Evolutionary conservation across 2,329 filamentous ascomycete species (phyloP).

Genomic region (Clathrospora elynae): DNA sequence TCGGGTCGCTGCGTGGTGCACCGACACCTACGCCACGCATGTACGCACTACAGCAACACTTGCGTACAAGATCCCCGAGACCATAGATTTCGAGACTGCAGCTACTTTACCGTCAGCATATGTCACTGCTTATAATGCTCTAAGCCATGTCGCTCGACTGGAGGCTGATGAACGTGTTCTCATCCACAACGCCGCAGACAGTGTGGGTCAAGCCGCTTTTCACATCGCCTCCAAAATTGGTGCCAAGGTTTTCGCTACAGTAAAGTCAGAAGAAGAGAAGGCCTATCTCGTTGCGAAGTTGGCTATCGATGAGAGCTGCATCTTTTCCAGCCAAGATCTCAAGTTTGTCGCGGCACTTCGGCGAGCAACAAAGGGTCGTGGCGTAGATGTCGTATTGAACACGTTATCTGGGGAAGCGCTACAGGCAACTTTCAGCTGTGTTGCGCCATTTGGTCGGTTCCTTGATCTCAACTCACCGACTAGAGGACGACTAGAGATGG

Average conservation of each 20-base stretch:
- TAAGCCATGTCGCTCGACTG: slow-evolving; percentile 21
- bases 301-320: slow-evolving; percentile 22
- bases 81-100: slow-evolving; percentile 21
- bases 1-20: slow-evolving; percentile 16
- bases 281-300: slow-evolving; percentile 5
- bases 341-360: slow-evolving; percentile 24
- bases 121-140: slow-evolving; percentile 21
- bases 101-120: slow-evolving; percentile 24
- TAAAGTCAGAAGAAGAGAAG: slow-evolving; percentile 21
- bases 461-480: slow-evolving; percentile 22
- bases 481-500: slow-evolving; percentile 24
- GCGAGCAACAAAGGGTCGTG: slow-evolving; percentile 23
- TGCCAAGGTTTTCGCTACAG: slow-evolving; percentile 36
- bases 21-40: slow-evolving; percentile 9
- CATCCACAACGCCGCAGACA: slow-evolving; percentile 33
- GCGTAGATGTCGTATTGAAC: slow-evolving; percentile 44
- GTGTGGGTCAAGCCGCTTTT: slow-evolving; percentile 16
- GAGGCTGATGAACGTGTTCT: slow-evolving; percentile 28
- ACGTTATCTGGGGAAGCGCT: slow-evolving; percentile 33
- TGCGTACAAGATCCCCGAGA: slow-evolving; percentile 14
- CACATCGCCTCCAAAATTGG: slow-evolving; percentile 19
- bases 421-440: slow-evolving; percentile 51
- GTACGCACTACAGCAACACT: slow-evolving; percentile 6
- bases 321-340: slow-evolving; percentile 32
- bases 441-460: slow-evolving; percentile 44